Base-by-base conservation (phyloP, 306 rosid genomes). In the Castanopsis chinensis region DNA sequence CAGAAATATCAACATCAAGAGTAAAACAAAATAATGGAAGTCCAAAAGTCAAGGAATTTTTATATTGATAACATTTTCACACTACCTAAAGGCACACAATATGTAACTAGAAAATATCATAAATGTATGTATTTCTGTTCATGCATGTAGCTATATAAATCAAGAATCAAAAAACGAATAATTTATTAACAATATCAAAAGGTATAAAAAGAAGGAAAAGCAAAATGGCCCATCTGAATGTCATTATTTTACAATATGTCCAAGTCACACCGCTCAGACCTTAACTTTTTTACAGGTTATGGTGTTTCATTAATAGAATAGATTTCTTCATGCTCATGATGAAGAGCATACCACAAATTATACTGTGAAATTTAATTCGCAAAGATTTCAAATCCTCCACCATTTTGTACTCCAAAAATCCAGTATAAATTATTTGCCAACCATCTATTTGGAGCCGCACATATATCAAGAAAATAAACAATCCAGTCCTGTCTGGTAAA, bases 1-100 rank as follows among this genome's bases (percentile, higher is more conserved):
- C 79, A 88, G n/a, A 27, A 59, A 78, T 67, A 74, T 73, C 58
- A 33, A 76, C 59, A 54, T n/a, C 12, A 77, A 57, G 17, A 19
- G n/a, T 6, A 41, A 77, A 85, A 74, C 74, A 78, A 80, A 27
- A 63, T 19, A 2, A 2, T 14, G 69, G 11, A 25, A 63, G 33
- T 25, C 28, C 69, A 63, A 14, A 12, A 63, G 15, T 63, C n/a
- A 63, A 27, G 41, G 1, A 14, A 23, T 59, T 12, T 13, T 63
- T 28, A 63, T 13, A 12, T 15, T 28, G 28, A 28, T 1, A 13
- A 63, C 9, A 63, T 63, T 27, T 63, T 25, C 20, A 49, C 41
- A 27, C 19, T 19, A 14, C 8, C n/a, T 63, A 63, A 61, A 63
- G 32, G 64, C 27, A n/a, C 64, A 58, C 28, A 56, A 56, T 20